Conservation (phyloP, 345 rosid genomes). For the Pseudoturritis turrita region DNA sequence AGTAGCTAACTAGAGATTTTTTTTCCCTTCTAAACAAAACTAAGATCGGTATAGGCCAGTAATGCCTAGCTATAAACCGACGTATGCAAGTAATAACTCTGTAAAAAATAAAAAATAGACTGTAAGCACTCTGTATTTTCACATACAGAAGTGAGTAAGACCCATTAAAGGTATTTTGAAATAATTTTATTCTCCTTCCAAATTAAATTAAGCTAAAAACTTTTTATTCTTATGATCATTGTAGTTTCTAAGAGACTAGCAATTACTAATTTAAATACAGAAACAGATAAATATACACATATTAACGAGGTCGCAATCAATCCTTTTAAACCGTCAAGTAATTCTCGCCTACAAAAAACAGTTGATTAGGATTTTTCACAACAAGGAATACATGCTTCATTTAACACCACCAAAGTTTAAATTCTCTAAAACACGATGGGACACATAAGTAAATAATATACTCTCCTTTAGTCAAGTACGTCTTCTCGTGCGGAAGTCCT, state of each 20-base stretch:
- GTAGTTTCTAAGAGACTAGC: neutral
- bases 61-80: conserved; percentile 8
- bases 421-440: too few species aligned
- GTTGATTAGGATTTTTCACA: too few species aligned
- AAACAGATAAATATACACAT: too few species aligned
- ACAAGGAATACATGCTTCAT: too few species aligned
- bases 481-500: too few species aligned
- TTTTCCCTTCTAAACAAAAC: conserved; percentile 3
- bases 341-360: too few species aligned
- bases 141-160: conserved; percentile 14
- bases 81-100: neutral
- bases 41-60: conserved; percentile 18
- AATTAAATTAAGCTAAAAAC: neutral
- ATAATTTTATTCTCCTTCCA: neutral
- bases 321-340: too few species aligned
- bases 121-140: neutral
- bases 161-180: conserved; percentile 18
- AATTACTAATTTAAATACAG: too few species aligned
- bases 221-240: neutral
- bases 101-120: conserved; percentile 4
- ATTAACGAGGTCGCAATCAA: too few species aligned
- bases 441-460: too few species aligned
- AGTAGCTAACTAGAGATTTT: neutral
- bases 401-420: too few species aligned
- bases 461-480: too few species aligned